Conservation (phyloP, 148 eudicot species). For the Vaccinium darrowii region DNA sequence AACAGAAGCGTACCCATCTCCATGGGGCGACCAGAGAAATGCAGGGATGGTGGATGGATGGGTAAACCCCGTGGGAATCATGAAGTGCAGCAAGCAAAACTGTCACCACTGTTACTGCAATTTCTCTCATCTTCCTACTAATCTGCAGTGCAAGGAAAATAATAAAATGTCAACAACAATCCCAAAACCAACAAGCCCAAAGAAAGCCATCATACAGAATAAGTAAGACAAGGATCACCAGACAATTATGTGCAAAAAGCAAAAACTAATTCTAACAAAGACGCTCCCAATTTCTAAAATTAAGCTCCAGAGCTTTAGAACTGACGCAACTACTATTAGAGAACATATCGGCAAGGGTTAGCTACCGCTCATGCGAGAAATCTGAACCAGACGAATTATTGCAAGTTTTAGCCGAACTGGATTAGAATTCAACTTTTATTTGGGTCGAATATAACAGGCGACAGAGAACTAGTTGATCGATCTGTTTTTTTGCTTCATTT, state of each 20-base stretch:
- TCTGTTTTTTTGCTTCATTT: no score
- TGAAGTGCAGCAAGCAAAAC: conserved; percentile 39
- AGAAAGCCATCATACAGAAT: neutral
- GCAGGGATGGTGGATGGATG: conserved; percentile 66
- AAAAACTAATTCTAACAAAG: no score
- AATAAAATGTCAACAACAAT: conserved; percentile 1
- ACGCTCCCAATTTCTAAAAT: no score
- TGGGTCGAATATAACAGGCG: no score
- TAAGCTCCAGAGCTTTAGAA: no score
- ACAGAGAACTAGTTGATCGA: no score
- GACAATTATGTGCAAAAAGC: neutral
- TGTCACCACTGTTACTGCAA: conserved; percentile 25
- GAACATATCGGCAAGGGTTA: no score
- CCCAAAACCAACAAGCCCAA: neutral
- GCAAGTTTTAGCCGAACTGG: no score
- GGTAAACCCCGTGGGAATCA: conserved; percentile 19
- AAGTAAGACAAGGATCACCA: neutral
- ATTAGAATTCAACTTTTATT: no score
- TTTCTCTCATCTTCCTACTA: conserved; percentile 43
- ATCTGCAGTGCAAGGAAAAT: neutral
- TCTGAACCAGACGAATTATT: no score
- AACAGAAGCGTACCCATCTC: conserved; percentile 43
- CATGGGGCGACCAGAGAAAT: conserved; percentile 68
- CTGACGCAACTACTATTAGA: no score
- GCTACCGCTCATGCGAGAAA: no score